Percentiles rank a stretch among this genome's conserved stretches.
These are phyloP conservation scores for Scutellaria barbata DNA, from an alignment of 257 asterid species.

Conservation along the genomic window DNA sequence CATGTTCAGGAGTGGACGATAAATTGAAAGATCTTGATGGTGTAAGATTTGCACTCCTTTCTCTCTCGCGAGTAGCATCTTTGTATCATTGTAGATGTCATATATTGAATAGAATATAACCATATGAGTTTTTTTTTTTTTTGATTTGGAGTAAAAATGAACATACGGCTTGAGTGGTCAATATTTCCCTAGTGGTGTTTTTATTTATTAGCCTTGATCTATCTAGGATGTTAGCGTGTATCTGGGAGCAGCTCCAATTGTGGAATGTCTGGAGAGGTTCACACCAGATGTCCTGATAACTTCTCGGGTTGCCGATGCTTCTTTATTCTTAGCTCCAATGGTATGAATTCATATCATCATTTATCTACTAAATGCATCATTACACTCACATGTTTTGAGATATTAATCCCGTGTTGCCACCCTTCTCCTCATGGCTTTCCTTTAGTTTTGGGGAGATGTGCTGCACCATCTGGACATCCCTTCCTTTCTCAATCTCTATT, in stretches of 20 bases:
- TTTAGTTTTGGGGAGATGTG: conserved; percentile 24
- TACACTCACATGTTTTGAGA: conserved; percentile 25
- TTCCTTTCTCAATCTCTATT: not conserved
- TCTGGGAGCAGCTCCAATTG: conserved; percentile 97
- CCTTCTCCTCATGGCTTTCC: conserved; percentile 3
- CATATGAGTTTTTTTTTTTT: conserved; percentile 12
- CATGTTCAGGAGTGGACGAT: conserved; percentile 62
- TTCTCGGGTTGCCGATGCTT: conserved; percentile 97
- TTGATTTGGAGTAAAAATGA: conserved; percentile 13
- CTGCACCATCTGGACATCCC: conserved; percentile 10
- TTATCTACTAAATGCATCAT: conserved; percentile 5
- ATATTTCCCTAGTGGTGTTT: not conserved
- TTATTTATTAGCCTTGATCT: conserved; percentile 4
- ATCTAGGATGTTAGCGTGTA: conserved; percentile 85
- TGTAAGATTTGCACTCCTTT: conserved; percentile 71
- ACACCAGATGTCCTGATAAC: conserved; percentile 83
- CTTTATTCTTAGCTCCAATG: conserved; percentile 95
- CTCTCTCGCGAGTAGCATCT: conserved; percentile 32
- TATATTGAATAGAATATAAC: not conserved
- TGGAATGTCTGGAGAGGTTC: conserved; percentile 80
- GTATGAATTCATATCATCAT: conserved; percentile 45
- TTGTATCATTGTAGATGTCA: conserved; percentile 26
- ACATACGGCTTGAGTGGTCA: conserved; percentile 16
- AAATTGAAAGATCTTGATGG: conserved; percentile 58
- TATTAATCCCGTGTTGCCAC: no score